Conservation (phyloP, 2,329 filamentous ascomycete species). For the Mycogone perniciosa region DNA sequence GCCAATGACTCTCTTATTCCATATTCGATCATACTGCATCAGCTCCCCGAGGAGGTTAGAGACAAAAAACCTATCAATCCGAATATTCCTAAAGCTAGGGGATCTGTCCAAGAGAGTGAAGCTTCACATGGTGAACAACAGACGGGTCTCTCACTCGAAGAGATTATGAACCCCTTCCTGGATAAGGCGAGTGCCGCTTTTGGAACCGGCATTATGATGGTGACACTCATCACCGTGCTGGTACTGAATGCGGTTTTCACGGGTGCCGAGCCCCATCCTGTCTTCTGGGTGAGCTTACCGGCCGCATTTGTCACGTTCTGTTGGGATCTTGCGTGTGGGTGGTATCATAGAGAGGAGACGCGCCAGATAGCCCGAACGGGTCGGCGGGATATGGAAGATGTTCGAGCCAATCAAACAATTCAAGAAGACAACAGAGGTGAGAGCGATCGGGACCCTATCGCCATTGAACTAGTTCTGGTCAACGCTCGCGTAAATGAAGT, state of each 20-base stretch:
- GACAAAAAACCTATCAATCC: slow-evolving; percentile 59
- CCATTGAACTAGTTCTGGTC: background rate
- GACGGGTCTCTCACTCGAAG: slow-evolving; percentile 57
- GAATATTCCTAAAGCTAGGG: slow-evolving; percentile 61
- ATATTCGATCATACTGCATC: slow-evolving; percentile 59
- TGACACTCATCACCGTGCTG: slow-evolving; percentile 59
- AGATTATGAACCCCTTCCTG: slow-evolving; percentile 70
- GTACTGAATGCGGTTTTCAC: slow-evolving; percentile 57
- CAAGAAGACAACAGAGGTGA: slow-evolving; percentile 12
- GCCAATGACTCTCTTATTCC: slow-evolving; percentile 58
- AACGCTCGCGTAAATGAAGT: too few relatives aligned
- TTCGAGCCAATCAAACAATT: slow-evolving; percentile 14
- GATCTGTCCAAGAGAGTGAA: slow-evolving; percentile 47
- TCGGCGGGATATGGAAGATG: slow-evolving; percentile 26
- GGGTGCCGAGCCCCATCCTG: slow-evolving; percentile 44
- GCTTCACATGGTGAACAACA: slow-evolving; percentile 43
- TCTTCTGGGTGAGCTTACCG: slow-evolving; percentile 64
- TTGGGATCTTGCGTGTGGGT: slow-evolving; percentile 60
- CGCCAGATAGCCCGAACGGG: slow-evolving; percentile 55
- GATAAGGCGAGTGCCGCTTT: slow-evolving; percentile 61
- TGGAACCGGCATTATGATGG: slow-evolving; percentile 59
- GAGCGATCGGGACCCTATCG: background rate
- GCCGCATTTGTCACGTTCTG: slow-evolving; percentile 62
- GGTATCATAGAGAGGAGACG: slow-evolving; percentile 56
- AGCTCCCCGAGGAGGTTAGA: slow-evolving; percentile 52